Conservation (phyloP, 2,329 filamentous ascomycete genomes). For the Lecanoromycetidae sp. region DNA sequence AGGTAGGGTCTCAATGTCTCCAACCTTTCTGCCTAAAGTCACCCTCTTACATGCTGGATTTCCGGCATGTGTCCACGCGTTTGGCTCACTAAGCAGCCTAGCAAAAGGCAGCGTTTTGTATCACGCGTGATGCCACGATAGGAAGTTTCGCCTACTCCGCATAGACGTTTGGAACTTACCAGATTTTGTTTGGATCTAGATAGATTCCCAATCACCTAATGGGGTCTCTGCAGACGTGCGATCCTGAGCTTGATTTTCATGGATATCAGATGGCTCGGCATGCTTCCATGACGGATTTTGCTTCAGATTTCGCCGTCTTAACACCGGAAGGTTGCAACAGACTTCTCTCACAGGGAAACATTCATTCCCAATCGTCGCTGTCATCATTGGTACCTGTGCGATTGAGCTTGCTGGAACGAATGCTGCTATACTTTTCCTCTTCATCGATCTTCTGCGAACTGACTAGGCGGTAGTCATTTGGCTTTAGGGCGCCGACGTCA, state of each 20-base stretch:
- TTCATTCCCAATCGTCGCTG: slow-evolving; percentile 45
- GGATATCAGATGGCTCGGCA: too few species aligned
- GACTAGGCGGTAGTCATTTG: slow-evolving; percentile 66
- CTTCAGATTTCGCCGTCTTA: too few species aligned
- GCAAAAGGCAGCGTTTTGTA: too few species aligned
- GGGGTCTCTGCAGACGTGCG: background rate
- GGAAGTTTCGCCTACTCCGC: background rate
- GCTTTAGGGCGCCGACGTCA: slow-evolving; percentile 65
- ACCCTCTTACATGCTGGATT: too few species aligned
- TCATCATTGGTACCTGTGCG: slow-evolving; percentile 37
- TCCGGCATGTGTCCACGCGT: too few species aligned
- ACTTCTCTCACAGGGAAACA: too few species aligned
- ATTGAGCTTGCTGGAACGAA: slow-evolving; percentile 41
- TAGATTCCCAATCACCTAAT: background rate
- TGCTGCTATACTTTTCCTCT: slow-evolving; percentile 48
- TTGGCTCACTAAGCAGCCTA: background rate
- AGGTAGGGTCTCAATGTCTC: background rate
- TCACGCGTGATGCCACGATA: too few species aligned
- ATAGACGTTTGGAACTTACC: too few species aligned
- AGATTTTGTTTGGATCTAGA: background rate
- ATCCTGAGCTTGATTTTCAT: background rate
- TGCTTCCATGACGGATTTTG: too few species aligned
- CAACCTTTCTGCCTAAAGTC: too few species aligned
- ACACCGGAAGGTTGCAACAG: too few species aligned
- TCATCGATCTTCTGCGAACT: slow-evolving; percentile 44